phyloP scores from a whole-genome alignment of 371 early-diverging fungal species.

The Mucor mucedo region DNA sequence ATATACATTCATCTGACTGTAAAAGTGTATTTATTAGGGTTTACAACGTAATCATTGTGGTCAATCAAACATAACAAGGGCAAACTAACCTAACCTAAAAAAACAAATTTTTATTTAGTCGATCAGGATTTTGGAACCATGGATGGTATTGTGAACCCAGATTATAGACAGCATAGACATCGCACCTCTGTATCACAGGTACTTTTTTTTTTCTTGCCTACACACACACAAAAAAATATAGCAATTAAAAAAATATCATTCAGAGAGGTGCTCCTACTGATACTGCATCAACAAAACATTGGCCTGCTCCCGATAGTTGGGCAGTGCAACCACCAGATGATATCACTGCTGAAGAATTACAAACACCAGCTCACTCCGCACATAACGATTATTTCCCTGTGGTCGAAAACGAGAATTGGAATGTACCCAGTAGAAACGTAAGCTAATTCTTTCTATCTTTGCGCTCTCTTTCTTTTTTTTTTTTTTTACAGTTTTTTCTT shows the following conservation, averaged over 20 bases:
- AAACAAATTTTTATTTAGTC: conserved; percentile 19
- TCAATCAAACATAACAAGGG: not conserved
- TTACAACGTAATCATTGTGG: conserved; percentile 7
- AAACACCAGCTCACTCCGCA: conserved; percentile 20
- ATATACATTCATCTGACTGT: no score
- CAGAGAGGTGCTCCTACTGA: conserved; percentile 13
- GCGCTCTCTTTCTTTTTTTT: not conserved
- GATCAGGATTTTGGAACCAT: conserved; percentile 52
- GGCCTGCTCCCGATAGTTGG: conserved; percentile 77
- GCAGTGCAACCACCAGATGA: conserved; percentile 58
- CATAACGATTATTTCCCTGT: conserved; percentile 45
- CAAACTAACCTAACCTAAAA: no score
- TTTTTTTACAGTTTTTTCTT: not conserved
- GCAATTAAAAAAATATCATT: not conserved
- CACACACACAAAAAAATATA: no score
- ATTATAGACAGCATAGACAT: conserved; percentile 17
- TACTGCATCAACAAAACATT: conserved; percentile 36
- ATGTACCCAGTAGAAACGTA: conserved; percentile 41
- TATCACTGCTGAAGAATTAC: conserved; percentile 12
- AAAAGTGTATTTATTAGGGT: not conserved
- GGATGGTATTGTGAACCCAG: conserved; percentile 57
- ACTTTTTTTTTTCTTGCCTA: not conserved
- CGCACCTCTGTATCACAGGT: conserved; percentile 19
- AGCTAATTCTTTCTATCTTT: not conserved
- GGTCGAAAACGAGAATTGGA: conserved; percentile 35